Evolutionary conservation across 2,329 filamentous ascomycete species (phyloP).

Genomic region (Raffaelea albimanens): DNA sequence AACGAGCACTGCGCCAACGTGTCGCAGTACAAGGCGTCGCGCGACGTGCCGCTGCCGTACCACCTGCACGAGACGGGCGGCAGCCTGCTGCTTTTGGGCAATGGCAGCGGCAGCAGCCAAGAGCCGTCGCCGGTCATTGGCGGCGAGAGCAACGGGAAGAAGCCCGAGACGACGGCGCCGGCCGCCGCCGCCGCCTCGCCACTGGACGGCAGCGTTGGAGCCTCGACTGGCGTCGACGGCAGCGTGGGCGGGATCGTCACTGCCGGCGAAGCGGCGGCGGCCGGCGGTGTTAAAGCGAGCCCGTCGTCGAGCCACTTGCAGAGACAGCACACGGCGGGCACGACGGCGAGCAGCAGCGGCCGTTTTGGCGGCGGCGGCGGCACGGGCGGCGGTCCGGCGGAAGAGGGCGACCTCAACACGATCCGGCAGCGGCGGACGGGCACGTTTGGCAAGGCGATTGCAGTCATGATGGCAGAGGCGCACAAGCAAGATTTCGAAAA

Average conservation of each 20-base stretch:
- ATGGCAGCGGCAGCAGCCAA: too few relatives aligned
- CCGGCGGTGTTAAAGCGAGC: too few relatives aligned
- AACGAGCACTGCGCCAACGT: slow-evolving; percentile 97
- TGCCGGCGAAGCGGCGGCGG: too few relatives aligned
- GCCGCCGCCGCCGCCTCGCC: too few relatives aligned
- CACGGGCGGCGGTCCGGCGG: slow-evolving; percentile 12
- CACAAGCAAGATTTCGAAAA: slow-evolving; percentile 91
- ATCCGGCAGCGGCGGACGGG: slow-evolving; percentile 22
- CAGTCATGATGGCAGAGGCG: slow-evolving; percentile 64
- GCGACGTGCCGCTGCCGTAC: slow-evolving; percentile 83
- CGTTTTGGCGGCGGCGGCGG: slow-evolving; percentile 20
- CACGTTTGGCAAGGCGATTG: slow-evolving; percentile 28
- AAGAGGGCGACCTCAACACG: slow-evolving; percentile 8
- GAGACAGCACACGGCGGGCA: too few relatives aligned
- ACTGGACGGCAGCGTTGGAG: neutral
- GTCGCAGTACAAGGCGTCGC: slow-evolving; percentile 75
- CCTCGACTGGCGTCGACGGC: neutral
- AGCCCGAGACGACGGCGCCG: too few relatives aligned
- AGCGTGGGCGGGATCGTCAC: neutral
- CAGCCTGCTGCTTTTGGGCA: too few relatives aligned
- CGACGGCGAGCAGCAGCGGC: neutral
- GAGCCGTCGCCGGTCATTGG: too few relatives aligned
- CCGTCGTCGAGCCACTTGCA: too few relatives aligned
- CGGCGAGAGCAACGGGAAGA: too few relatives aligned
- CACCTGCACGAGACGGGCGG: slow-evolving; percentile 38